Evolutionary conservation across 2,329 filamentous ascomycete species (phyloP), one percentile per base, ranked within the genome.

Genomic region (Phaeoacremonium minimum): DNA sequence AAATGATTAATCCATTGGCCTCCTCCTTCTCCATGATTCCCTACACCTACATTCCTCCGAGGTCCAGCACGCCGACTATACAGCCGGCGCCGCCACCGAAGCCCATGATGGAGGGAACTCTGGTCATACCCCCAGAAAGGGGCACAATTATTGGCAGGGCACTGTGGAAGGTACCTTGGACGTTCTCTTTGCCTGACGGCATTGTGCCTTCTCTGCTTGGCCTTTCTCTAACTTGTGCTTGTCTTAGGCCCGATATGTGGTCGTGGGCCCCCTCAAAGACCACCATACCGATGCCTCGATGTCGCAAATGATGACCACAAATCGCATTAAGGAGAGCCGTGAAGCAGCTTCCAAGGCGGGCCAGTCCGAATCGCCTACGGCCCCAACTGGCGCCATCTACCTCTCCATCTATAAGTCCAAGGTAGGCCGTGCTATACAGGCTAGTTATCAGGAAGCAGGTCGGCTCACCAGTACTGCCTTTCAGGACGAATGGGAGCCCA

Each of bases 341-440:
- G 43, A 46, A 32, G 48, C 64, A 28, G 55, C 53, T 11, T 54
- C 61, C 20, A 71, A 62, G 43, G 41, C 28, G 40, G 52, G 40
- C 37, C 56, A 48, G 28, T 17, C 45, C 14, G 49, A 30, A 33
- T 32, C 41, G n/a, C 32, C 38, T 16, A 37, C 43, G 33, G 37
- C 20, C 29, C 35, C 7, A 18, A 26, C 15, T 9, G 72, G 75
- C 35, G 61, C 64, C 41, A 60, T 66, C 36, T 73, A 64, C 40
- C 58, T 80, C 14, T 69, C 69, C 20, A 62, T 80, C 18, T 80
- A 71, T 58, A 80, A 80, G 50, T 56, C 64, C 46, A 77, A 73
- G 64, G 74, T 77, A 46, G 40, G 57, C 38, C 44, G 17, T 15
- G 30, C 7, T 17, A 14, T 17, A 29, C n/a, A n/a, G n/a, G n/a